Conservation (phyloP, 306 rosid genomes). For the Abrus pulchellus region DNA sequence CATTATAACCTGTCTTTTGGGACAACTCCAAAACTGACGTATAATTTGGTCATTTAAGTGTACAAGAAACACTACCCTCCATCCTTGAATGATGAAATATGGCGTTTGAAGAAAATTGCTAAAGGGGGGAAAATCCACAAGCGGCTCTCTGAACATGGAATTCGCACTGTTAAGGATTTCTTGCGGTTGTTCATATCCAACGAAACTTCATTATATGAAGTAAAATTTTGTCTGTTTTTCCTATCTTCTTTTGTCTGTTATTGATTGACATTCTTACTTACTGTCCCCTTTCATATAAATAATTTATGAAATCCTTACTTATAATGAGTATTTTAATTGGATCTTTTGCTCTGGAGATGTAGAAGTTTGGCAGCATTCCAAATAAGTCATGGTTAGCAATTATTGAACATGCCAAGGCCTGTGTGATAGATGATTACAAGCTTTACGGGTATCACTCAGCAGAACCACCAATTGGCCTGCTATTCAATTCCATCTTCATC, state of each 20-base stretch:
- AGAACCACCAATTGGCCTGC: conserved; percentile 42
- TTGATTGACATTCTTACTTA: background rate
- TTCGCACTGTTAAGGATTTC: conserved; percentile 59
- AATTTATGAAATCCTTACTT: background rate
- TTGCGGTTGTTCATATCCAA: conserved; percentile 49
- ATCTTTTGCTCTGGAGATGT: conserved; percentile 42
- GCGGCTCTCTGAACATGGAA: conserved; percentile 42
- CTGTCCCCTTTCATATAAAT: conserved; percentile 2
- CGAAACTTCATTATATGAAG: conserved; percentile 48
- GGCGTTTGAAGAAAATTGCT: conserved; percentile 72
- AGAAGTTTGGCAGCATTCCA: conserved; percentile 60
- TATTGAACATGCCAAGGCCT: conserved; percentile 60
- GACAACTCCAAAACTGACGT: conserved; percentile 38
- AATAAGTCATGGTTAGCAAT: conserved; percentile 57
- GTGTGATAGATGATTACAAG: conserved; percentile 51
- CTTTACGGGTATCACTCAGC: conserved; percentile 40
- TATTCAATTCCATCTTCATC: conserved; percentile 61
- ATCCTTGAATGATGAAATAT: conserved; percentile 57
- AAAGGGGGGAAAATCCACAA: conserved; percentile 55
- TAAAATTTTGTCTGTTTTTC: conserved; percentile 37
- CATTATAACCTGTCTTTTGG: conserved; percentile 11
- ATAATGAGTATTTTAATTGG: background rate
- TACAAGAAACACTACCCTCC: conserved; percentile 74
- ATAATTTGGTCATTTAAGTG: conserved; percentile 52
- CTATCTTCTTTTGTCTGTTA: background rate